Evolutionary conservation across 2,329 filamentous ascomycete species (phyloP).

Genomic region (Colletotrichum sp.): DNA sequence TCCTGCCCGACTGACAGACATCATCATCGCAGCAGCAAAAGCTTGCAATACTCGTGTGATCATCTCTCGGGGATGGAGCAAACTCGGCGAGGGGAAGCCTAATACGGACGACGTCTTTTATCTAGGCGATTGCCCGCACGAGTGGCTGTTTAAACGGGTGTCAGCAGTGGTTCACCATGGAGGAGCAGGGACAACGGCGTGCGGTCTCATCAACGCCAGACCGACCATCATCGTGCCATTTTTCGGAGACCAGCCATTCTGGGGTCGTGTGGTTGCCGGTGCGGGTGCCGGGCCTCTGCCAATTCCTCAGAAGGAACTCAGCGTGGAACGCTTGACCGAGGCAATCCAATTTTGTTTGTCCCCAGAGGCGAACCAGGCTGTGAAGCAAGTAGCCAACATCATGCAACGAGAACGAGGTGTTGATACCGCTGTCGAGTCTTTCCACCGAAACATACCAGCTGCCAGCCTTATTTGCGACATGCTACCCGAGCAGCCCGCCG

Average conservation of each 20-base stretch:
- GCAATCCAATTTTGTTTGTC: constrained; percentile 38
- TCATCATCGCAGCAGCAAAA: constrained; percentile 45
- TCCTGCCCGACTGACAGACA: constrained; percentile 39
- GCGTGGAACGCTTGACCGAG: constrained; percentile 34
- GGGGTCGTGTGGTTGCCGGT: constrained; percentile 42
- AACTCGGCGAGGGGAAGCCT: constrained; percentile 15
- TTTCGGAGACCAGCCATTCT: constrained; percentile 50
- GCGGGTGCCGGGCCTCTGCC: constrained; percentile 43
- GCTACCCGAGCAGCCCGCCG: constrained; percentile 50
- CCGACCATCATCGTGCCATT: constrained; percentile 62
- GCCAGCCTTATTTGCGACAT: constrained; percentile 37
- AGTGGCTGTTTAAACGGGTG: constrained; percentile 63
- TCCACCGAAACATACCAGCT: constrained; percentile 40
- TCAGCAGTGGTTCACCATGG: constrained; percentile 63
- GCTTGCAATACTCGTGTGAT: constrained; percentile 51
- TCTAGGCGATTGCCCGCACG: constrained; percentile 59
- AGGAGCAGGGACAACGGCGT: constrained; percentile 63
- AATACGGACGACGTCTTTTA: constrained; percentile 42
- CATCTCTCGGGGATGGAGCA: constrained; percentile 43
- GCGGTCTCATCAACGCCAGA: constrained; percentile 52
- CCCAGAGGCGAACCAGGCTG: constrained; percentile 30
- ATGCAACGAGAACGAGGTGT: constrained; percentile 36
- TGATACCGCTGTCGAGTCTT: constrained; percentile 36
- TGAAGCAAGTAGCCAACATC: constrained; percentile 34
- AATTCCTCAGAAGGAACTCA: constrained; percentile 38